Evolutionary conservation across 2,329 filamentous ascomycete genomes (phyloP).

Genomic region (Stachybotrys elegans): DNA sequence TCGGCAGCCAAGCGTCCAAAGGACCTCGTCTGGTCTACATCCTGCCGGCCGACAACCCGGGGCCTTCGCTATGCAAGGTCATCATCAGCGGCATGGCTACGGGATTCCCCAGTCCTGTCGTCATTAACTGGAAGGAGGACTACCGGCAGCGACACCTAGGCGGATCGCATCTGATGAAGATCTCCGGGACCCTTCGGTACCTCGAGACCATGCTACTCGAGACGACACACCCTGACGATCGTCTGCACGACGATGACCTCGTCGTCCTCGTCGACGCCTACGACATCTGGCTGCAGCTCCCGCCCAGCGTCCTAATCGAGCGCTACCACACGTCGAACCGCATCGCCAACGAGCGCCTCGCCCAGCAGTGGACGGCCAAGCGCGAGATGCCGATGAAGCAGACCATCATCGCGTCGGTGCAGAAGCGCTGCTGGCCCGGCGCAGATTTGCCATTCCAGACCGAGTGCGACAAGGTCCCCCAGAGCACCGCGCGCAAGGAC

Average conservation of each 20-base stretch:
- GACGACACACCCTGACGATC: constrained; percentile 4
- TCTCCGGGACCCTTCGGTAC: constrained; percentile 18
- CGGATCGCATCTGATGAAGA: constrained; percentile 19
- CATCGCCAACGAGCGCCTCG: constrained; percentile 10
- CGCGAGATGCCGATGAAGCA: constrained; percentile 10
- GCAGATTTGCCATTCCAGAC: constrained; percentile 6
- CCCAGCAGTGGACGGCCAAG: not conserved
- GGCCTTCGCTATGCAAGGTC: constrained; percentile 20
- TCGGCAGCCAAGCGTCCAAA: not conserved
- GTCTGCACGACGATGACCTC: constrained; percentile 15
- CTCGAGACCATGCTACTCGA: constrained; percentile 10
- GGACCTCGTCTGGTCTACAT: constrained; percentile 12
- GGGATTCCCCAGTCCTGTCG: constrained; percentile 19
- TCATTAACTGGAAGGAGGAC: constrained; percentile 20
- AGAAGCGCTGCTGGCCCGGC: constrained; percentile 16
- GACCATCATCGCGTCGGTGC: constrained; percentile 13
- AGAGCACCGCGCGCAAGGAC: constrained; percentile 11
- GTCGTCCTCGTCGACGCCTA: constrained; percentile 19
- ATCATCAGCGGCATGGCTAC: constrained; percentile 16
- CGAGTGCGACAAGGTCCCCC: constrained; percentile 13
- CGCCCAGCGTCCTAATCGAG: constrained; percentile 18
- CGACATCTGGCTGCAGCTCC: constrained; percentile 24
- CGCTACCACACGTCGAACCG: constrained; percentile 17
- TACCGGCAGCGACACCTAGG: constrained; percentile 11
- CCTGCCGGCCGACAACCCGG: constrained; percentile 13